These are phyloP conservation scores for Stenocarpella maydis DNA, from an alignment of 2,329 filamentous ascomycete species.

Conservation along the genomic window DNA sequence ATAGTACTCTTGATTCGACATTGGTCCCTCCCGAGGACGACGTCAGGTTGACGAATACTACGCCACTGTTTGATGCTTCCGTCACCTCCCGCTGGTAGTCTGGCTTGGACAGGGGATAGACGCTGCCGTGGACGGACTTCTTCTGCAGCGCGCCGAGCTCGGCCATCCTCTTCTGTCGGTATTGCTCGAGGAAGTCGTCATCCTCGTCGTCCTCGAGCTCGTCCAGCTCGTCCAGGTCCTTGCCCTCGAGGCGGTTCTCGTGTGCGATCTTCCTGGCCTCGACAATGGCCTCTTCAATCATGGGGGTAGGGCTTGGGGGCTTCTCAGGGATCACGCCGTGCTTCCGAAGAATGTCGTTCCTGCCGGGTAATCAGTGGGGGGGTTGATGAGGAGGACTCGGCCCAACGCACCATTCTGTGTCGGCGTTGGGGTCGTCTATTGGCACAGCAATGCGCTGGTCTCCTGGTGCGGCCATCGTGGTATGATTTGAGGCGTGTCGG, in stretches of 20 bases:
- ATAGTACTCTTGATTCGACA: conserved; percentile 82
- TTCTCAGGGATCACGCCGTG: conserved; percentile 98
- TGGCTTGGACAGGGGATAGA: conserved; percentile 93
- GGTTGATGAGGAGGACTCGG: conserved; percentile 6
- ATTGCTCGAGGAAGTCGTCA: conserved; percentile 87
- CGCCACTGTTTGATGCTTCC: conserved; percentile 78
- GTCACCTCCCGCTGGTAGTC: conserved; percentile 94
- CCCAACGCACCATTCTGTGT: conserved; percentile 86
- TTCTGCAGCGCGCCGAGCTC: conserved; percentile 80
- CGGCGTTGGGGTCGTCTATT: conserved; percentile 93
- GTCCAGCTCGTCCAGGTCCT: conserved; percentile 91
- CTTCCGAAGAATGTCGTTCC: conserved; percentile 98
- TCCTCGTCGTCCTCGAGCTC: conserved; percentile 96
- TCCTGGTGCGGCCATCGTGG: conserved; percentile 65
- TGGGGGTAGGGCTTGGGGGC: conserved; percentile 90
- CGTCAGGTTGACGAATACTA: conserved; percentile 81
- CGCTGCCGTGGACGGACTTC: conserved; percentile 84
- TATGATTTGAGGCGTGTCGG: conserved; percentile 24
- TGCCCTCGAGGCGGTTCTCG: conserved; percentile 92
- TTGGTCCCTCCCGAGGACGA: conserved; percentile 77
- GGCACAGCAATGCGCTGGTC: conserved; percentile 79
- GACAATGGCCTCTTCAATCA: conserved; percentile 92
- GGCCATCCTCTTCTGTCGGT: conserved; percentile 85
- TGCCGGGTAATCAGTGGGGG: conserved; percentile 47
- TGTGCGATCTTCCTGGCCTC: conserved; percentile 86